Percentiles rank a stretch among this genome's conserved stretches.
phyloP scores from a whole-genome alignment of 176 grass and related monocot species.

The Triticum turgidum region DNA sequence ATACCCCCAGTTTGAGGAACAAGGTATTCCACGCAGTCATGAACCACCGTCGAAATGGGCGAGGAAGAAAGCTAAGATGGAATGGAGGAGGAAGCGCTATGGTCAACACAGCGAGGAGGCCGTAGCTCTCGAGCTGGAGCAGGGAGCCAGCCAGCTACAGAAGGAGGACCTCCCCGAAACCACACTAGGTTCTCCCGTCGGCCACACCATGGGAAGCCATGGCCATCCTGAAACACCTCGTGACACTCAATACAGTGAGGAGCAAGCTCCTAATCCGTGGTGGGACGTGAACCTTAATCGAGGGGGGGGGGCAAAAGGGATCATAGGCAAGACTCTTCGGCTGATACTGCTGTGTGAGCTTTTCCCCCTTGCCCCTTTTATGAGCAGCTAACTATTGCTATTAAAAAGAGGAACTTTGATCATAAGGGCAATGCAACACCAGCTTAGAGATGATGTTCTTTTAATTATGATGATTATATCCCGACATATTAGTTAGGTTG shows the following conservation, averaged over 20 bases:
- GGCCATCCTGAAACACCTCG: not conserved
- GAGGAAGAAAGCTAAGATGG: too few relatives aligned
- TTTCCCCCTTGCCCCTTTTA: not conserved
- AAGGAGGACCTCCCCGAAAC: not conserved
- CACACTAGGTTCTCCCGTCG: not conserved
- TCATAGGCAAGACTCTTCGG: too few relatives aligned
- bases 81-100: not conserved
- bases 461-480: not conserved
- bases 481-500: not conserved
- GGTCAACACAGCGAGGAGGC: not conserved
- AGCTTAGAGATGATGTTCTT: not conserved
- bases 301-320: too few relatives aligned
- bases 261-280: not conserved
- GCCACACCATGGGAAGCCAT: not conserved
- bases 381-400: not conserved
- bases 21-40: not conserved
- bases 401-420: not conserved
- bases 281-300: too few relatives aligned
- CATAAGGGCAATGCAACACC: not conserved
- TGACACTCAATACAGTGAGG: not conserved
- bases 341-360: too few relatives aligned
- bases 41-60: too few relatives aligned
- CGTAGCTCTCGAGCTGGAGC: not conserved
- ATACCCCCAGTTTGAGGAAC: not conserved
- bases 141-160: not conserved